Percentiles rank a stretch among this genome's conserved stretches.
Conservation (phyloP, 495 filamentous ascomycete genomes). For the Letharia lupina region DNA sequence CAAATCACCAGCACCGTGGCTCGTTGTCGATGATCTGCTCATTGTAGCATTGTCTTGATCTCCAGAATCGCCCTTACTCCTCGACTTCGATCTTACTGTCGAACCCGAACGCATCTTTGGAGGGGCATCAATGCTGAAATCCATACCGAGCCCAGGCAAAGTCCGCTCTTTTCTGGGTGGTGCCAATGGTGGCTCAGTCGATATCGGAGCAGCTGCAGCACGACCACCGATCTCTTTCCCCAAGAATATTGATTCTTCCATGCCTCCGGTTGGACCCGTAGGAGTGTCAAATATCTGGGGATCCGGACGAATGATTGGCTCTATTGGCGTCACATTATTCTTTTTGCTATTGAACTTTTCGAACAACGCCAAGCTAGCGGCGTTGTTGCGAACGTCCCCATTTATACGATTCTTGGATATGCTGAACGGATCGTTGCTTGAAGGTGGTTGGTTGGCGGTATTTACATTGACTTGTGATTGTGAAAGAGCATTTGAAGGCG, state of each 20-base stretch:
- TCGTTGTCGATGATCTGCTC: constrained; percentile 34
- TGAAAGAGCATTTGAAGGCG: constrained; percentile 33
- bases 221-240: constrained; percentile 16
- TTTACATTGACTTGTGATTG: constrained; percentile 40
- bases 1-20: constrained; percentile 42
- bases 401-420: constrained; percentile 34
- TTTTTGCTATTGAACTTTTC: constrained; percentile 49
- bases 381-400: constrained; percentile 34
- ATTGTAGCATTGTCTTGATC: constrained; percentile 33
- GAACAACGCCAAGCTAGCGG: constrained; percentile 47
- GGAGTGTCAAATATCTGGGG: constrained; percentile 33
- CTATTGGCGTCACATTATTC: constrained; percentile 29
- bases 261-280: constrained; percentile 16
- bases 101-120: constrained; percentile 54
- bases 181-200: constrained; percentile 56
- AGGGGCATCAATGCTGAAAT: constrained; percentile 48
- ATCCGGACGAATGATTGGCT: constrained; percentile 27
- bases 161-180: constrained; percentile 54
- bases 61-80: constrained; percentile 43
- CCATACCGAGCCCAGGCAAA: constrained; percentile 45
- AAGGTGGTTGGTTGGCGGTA: constrained; percentile 24
- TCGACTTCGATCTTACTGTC: constrained; percentile 40
- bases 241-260: constrained; percentile 14
- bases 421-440: constrained; percentile 40
- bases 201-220: constrained; percentile 8